phyloP scores from a whole-genome alignment of 2,329 filamentous ascomycete genomes.

The Calonectria multiphialidica region DNA sequence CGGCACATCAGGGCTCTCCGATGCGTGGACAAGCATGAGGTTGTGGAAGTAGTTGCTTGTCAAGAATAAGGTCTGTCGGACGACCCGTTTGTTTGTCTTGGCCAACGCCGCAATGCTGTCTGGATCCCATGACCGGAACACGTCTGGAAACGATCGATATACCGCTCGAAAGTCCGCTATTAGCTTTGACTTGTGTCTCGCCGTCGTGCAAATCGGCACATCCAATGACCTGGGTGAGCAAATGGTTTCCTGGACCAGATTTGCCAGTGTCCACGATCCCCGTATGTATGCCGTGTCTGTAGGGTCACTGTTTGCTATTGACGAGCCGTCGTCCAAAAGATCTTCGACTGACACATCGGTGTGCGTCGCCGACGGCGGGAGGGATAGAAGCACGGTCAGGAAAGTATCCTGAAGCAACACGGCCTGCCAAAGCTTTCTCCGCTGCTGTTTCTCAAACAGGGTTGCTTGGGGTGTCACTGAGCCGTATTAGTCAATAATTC shows the following conservation, averaged over 20 bases:
- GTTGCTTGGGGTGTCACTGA: conserved; percentile 73
- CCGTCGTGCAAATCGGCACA: conserved; percentile 76
- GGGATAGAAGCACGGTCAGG: conserved; percentile 80
- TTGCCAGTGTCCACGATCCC: conserved; percentile 83
- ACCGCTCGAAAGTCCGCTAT: conserved; percentile 78
- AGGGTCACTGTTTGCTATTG: conserved; percentile 70
- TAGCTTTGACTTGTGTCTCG: conserved; percentile 77
- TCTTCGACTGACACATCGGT: conserved; percentile 84
- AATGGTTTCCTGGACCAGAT: conserved; percentile 81
- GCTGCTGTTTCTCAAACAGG: conserved; percentile 80
- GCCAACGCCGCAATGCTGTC: conserved; percentile 69
- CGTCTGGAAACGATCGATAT: conserved; percentile 78
- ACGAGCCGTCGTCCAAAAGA: conserved; percentile 72
- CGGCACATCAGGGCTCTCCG: conserved; percentile 73
- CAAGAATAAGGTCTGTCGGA: conserved; percentile 81
- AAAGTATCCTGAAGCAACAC: conserved; percentile 86
- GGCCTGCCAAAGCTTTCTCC: conserved; percentile 85
- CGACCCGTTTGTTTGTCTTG: conserved; percentile 71
- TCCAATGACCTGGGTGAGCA: conserved; percentile 81
- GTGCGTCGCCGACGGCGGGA: conserved; percentile 83
- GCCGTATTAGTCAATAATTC: conserved; percentile 35
- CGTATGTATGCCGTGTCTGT: conserved; percentile 79
- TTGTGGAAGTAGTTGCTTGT: conserved; percentile 89
- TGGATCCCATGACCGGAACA: conserved; percentile 77
- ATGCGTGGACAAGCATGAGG: conserved; percentile 82